A percentile compares a stretch with the other conserved stretches of the same genome.
Evolutionary conservation across 1,284 basidiomycete genomes (phyloP).

Genomic region (Rhodotorula mucilaginosa): DNA sequence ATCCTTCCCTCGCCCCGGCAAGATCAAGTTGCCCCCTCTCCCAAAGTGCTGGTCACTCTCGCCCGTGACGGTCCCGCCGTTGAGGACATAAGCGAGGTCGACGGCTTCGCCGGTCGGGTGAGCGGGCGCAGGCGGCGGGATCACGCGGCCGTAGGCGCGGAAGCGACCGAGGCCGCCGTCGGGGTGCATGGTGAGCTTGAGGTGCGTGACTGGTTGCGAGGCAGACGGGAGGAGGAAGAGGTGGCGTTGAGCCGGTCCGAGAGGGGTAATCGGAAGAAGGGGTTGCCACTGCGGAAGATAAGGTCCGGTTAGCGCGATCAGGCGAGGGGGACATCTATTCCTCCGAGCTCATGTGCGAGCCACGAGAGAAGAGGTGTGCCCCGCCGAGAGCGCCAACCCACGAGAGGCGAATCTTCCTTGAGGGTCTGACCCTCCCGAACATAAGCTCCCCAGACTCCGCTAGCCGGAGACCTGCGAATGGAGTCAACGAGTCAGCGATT

Average conservation of each 20-base stretch:
- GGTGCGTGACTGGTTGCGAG: conserved; percentile 63
- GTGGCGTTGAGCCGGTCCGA: conserved; percentile 81
- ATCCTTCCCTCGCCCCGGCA: conserved; percentile 74
- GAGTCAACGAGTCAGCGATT: not conserved
- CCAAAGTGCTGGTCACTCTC: conserved; percentile 88
- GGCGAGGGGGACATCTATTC: no score
- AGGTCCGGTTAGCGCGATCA: not conserved
- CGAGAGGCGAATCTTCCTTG: conserved; percentile 34
- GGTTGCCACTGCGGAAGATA: conserved; percentile 67
- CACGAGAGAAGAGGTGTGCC: no score
- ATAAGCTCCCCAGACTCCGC: conserved; percentile 43
- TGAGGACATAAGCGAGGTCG: conserved; percentile 86
- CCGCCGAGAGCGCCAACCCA: conserved; percentile 12
- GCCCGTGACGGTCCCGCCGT: conserved; percentile 74
- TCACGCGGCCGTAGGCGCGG: conserved; percentile 60
- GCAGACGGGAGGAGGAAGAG: conserved; percentile 67
- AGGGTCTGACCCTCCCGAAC: conserved; percentile 31
- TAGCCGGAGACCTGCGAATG: conserved; percentile 40
- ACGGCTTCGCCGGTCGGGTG: conserved; percentile 53
- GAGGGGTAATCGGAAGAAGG: conserved; percentile 67
- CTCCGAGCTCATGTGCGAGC: no score
- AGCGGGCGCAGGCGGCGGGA: conserved; percentile 47
- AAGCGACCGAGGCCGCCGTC: conserved; percentile 71
- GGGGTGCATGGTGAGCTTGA: conserved; percentile 93
- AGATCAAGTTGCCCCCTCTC: conserved; percentile 80